These are phyloP conservation scores for Aspergillus steynii DNA, from an alignment of 495 filamentous ascomycete genomes.

Conservation along the genomic window DNA sequence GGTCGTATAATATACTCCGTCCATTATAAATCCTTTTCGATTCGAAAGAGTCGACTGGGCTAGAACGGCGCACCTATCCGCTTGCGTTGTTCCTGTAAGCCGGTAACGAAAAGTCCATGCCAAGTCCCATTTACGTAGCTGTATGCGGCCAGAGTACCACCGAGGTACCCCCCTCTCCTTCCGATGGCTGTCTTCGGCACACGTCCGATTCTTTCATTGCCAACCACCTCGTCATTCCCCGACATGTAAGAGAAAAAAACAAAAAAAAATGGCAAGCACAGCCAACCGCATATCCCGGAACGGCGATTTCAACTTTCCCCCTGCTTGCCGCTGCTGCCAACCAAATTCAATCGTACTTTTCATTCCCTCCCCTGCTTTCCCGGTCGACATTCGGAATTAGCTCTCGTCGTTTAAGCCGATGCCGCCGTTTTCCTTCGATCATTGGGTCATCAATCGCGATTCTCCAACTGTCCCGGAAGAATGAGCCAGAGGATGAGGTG, in stretches of 20 bases:
- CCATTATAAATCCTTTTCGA: background rate
- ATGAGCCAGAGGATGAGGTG: background rate
- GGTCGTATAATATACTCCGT: background rate
- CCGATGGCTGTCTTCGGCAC: constrained; percentile 32
- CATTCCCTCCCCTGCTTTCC: constrained; percentile 14
- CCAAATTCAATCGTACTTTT: constrained; percentile 17
- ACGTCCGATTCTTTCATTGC: constrained; percentile 25
- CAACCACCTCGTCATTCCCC: constrained; percentile 15
- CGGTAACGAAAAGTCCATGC: constrained; percentile 18
- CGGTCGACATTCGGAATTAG: constrained; percentile 25
- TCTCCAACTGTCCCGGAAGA: background rate
- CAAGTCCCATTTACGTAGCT: constrained; percentile 22
- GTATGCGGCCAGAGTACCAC: constrained; percentile 26
- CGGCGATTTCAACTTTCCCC: constrained; percentile 22
- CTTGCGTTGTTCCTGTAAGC: constrained; percentile 17
- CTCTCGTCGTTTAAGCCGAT: constrained; percentile 21
- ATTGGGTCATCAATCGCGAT: constrained; percentile 10
- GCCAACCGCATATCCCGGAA: constrained; percentile 18
- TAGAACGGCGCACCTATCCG: constrained; percentile 6
- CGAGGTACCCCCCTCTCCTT: constrained; percentile 22
- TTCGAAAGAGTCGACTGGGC: background rate
- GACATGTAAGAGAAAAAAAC: constrained; percentile 9
- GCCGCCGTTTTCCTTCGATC: constrained; percentile 20
- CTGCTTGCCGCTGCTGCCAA: constrained; percentile 29
- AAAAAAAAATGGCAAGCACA: constrained; percentile 11